Evolutionary conservation across 2,329 filamentous ascomycete species (phyloP), one percentile per base, ranked within the genome.

Genomic region (Niveomyces coronatus): DNA sequence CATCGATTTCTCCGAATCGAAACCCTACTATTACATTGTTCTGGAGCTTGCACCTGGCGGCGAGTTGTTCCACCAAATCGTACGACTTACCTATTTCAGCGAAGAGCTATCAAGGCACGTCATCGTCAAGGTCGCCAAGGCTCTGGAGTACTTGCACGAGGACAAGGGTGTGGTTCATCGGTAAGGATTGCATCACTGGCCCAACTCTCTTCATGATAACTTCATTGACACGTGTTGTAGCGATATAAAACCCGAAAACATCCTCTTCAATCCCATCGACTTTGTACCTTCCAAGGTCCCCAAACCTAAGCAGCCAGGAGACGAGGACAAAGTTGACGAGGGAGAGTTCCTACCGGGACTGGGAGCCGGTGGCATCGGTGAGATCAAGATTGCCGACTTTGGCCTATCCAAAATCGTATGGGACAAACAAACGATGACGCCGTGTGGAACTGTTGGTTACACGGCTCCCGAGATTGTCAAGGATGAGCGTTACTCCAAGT

Each of bases 381-480:
- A 74, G 46, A 94, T 98, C 65, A 96, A 98, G 69, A 89, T 98
- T 59, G 91, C 91, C 55, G 91, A 98, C 55, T 98, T 98, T 56
- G 91, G 91, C 38, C 70, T 98, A 9, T 95, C 89, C 46, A 98
- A 98, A 64, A 84, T 98, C 48, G 86, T 98, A 13, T 98, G 91
- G 91, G 91, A 96, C 52, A 91, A 79, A 49, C 85, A 94, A 56
- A 98, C 91, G 9, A 96, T 95, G 85, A 98, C 91, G 3, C 91
- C 91, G n/a, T 98, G 91, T 58, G 91, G 91, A 41, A 98, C 91
- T 0, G 91, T 96, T 41, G 91, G 91, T 30, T 98, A 98, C 63
- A 96, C 91, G 4, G 91, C 91, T 4, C 91, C 91, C 7, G 91
- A 98, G 57, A 98, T 98, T 45, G 91, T 98, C 57, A 96, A 96